Conservation (phyloP, 2,329 filamentous ascomycete species). For the Diplodia intermedia region DNA sequence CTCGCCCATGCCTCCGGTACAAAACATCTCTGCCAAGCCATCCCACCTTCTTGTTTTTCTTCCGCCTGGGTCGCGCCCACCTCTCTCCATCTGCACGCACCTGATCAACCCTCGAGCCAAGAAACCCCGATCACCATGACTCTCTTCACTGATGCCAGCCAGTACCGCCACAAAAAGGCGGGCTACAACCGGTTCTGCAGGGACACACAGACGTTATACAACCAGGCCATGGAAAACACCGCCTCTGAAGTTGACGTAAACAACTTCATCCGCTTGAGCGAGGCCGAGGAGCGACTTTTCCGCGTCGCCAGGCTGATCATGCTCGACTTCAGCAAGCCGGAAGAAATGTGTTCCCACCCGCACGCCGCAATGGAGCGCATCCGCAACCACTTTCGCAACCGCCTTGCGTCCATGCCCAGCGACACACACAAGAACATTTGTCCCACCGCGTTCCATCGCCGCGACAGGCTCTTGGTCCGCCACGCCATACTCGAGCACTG, state of each 20-base stretch:
- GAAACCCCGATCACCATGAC: background rate
- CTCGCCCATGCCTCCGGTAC: too few relatives aligned
- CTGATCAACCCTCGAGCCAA: background rate
- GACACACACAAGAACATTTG: background rate
- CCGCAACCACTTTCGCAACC: background rate
- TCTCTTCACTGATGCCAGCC: background rate
- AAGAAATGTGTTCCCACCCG: background rate
- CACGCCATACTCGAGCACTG: background rate
- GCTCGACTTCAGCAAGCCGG: background rate
- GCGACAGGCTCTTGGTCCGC: background rate
- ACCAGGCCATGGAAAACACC: background rate
- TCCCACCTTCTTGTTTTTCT: background rate
- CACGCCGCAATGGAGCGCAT: background rate
- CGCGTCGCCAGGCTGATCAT: background rate
- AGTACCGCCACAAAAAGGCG: background rate
- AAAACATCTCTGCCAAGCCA: background rate
- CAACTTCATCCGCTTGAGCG: background rate
- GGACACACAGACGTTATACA: background rate
- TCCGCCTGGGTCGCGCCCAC: background rate
- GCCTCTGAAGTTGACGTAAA: background rate
- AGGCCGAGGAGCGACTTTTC: background rate
- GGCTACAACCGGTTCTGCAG: background rate
- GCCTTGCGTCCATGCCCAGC: background rate
- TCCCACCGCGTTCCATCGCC: background rate
- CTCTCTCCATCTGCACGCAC: background rate